Base-by-base conservation (phyloP, 148 eudicot species). In the Chenopodium berlandieri region DNA sequence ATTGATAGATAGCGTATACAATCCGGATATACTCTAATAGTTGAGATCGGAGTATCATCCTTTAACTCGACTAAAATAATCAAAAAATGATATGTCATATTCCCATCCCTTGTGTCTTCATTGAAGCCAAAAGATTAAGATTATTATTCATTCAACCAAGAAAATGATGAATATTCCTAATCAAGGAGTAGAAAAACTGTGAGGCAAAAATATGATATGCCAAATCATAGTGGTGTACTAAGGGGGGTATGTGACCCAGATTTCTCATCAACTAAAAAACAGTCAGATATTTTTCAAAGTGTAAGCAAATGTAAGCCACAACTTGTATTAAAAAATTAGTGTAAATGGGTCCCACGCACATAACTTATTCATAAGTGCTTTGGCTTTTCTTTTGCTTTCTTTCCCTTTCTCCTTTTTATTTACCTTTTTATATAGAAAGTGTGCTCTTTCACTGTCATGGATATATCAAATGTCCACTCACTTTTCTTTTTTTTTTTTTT, bases 361-460 rank as follows among this genome's bases (percentile, higher is more conserved):
- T 40, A 40, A 69, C 47, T 50, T 52, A 23, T 64, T 47, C 40
- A 48, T 27, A 73, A 85, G 81, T 81, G 87, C 75, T 74, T 74
- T 78, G 82, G 66, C 84, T 80, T 85, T 82, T 54, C 31, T 70
- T 78, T 65, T 71, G 44, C 77, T 84, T 77, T 84, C 83, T 80
- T 76, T 72, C 78, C 31, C 78, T 81, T 71, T 85, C 78, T 34
- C 54, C 74, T 78, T 74, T 82, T 76, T 52, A 56, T 14, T 56
- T 56, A 56, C 62, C 78, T 77, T 85, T 82, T 67, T 62, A 67
- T 68, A 54, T 65, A 63, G 56, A 50, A 78, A 70, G 75, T 79
- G 82, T 82, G 80, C 82, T 72, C 80, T 85, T 82, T 85, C 87
- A 78, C 80, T 25, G 63, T 85, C 87, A 82, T 78, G 76, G 48